Conservation (phyloP, 75 land plant species). For the Sequoia sempervirens region DNA sequence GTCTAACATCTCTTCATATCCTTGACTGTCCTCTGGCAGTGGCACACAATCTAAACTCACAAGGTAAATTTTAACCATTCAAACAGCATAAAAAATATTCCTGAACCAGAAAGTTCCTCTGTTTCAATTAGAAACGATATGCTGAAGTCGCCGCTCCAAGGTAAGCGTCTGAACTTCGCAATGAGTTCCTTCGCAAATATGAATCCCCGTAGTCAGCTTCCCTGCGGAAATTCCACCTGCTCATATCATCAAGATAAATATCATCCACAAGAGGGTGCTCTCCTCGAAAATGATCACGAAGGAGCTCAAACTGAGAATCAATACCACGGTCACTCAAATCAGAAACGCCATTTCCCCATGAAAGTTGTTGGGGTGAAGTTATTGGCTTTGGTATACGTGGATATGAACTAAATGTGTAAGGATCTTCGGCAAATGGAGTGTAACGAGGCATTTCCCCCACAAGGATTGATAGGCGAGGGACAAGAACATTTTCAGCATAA, state of each 20-base stretch:
- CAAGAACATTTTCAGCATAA: neutral
- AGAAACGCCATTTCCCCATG: neutral
- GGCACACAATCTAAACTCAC: neutral
- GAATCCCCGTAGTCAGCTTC: neutral
- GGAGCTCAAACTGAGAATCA: neutral
- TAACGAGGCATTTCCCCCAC: neutral
- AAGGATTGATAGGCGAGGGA: neutral
- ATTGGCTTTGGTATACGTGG: neutral
- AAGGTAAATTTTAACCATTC: neutral
- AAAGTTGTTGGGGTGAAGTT: neutral
- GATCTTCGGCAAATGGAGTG: neutral
- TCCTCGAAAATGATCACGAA: neutral
- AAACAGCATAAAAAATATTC: neutral
- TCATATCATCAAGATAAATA: neutral
- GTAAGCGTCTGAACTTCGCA: neutral
- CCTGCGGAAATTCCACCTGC: neutral
- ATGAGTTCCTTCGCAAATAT: neutral
- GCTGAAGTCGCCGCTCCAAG: neutral
- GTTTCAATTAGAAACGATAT: neutral
- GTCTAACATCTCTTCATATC: no score
- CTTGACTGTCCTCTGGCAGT: no score
- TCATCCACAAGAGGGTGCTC: neutral
- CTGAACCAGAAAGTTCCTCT: neutral
- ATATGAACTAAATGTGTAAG: neutral
- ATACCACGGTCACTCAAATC: neutral